Base-by-base conservation (phyloP, 2,329 filamentous ascomycete species). In the Atkinsonella hypoxylon region DNA sequence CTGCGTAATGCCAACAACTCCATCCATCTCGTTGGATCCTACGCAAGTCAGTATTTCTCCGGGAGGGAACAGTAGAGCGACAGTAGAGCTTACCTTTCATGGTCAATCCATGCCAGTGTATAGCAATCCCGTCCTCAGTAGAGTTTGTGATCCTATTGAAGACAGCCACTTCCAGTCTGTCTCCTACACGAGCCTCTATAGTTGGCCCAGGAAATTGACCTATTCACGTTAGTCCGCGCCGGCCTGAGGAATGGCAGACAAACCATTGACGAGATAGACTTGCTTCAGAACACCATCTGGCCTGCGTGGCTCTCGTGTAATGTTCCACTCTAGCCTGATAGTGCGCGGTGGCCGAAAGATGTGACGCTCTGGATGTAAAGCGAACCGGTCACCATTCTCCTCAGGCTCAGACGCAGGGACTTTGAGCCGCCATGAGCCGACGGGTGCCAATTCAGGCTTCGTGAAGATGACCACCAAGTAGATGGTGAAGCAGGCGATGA, bases 21-120 rank as follows among this genome's bases (percentile, higher is more conserved):
- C 83, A 57, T 87, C 83, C 79, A 85, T 83, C 54, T 56, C 54
- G 40, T 57, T 57, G 18, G 44, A 77, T 73, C 26, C 73, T 80
- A 0, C 4, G 8, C 4, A 9, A 9, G 1, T 47, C 8, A 47
- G 45, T 22, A n/a, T 26, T 26, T 26, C 8, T 26, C 26, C 26
- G n/a, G n/a, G 22, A 18, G 17, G 30, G 26, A 4, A 11, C 10
- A 8, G 31, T 17, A 4, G 10, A 3, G 10, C 15, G 40, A 47
- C 45, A 2, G 13, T 8, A 26, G 26, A 26, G 26, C 26, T 26
- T 26, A 36, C 77, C 77, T 55, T 76, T 77, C 64, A 85, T 81
- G 57, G 77, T 79, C 55, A 87, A 70, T 17, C 83, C 83, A 59
- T 87, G 83, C 67, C 82, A 87, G 59, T 87, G 83, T 12, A 87